A percentile compares a stretch with the other conserved stretches of the same genome.
Conservation (phyloP, 2,329 filamentous ascomycete genomes). For the Rutstroemia sp. region DNA sequence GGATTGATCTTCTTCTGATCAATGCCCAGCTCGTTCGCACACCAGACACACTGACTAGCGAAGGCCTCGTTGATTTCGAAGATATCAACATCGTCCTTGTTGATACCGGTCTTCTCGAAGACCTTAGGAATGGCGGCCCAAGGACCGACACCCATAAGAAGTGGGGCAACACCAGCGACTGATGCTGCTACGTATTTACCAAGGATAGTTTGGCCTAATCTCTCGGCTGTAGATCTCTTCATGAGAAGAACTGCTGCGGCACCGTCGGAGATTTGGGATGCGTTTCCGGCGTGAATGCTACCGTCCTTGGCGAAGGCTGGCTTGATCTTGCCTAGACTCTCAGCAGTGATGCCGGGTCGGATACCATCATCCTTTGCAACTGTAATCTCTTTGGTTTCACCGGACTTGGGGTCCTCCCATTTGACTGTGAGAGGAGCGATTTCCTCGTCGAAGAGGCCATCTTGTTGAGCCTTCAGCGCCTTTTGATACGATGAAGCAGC, state of each 20-base stretch:
- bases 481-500: conserved; percentile 91
- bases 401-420: conserved; percentile 84
- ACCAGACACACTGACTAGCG: conserved; percentile 90
- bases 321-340: conserved; percentile 84
- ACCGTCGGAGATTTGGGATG: conserved; percentile 90
- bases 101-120: conserved; percentile 78
- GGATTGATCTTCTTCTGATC: conserved; percentile 88
- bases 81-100: conserved; percentile 87
- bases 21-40: conserved; percentile 77
- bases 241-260: conserved; percentile 93
- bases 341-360: conserved; percentile 73
- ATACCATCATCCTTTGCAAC: conserved; percentile 85
- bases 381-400: conserved; percentile 74
- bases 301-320: conserved; percentile 88
- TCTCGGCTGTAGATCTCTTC: conserved; percentile 85
- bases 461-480: conserved; percentile 74
- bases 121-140: conserved; percentile 94
- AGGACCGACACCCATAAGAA: conserved; percentile 93
- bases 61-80: conserved; percentile 99
- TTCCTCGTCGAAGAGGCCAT: conserved; percentile 88
- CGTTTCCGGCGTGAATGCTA: conserved; percentile 92
- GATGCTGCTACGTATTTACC: conserved; percentile 87
- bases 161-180: conserved; percentile 80
- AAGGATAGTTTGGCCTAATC: conserved; percentile 78
- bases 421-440: conserved; percentile 82